Percentiles rank a stretch among this genome's conserved stretches.
Conservation (phyloP, 805 yeast genomes). For the Naumovozyma baii region DNA sequence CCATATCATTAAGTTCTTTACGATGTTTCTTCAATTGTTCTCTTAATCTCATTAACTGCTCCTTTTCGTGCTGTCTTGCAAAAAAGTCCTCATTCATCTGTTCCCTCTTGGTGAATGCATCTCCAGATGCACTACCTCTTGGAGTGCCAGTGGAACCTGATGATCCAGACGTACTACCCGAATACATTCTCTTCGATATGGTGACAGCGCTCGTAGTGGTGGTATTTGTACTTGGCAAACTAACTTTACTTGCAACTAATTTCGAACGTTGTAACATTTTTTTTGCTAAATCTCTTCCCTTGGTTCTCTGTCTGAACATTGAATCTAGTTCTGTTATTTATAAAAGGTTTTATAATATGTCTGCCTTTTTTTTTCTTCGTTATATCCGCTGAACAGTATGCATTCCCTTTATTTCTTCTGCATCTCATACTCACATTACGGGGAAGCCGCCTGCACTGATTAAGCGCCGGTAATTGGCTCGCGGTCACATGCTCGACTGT, state of each 20-base stretch:
- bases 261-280: slow-evolving; percentile 21
- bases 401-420: too few species aligned
- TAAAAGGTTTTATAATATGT: too few species aligned
- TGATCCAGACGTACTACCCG: slow-evolving; percentile 56
- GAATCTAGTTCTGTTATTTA: too few species aligned
- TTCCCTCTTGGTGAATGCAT: slow-evolving; percentile 77
- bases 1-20: slow-evolving; percentile 44
- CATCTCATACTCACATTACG: too few species aligned
- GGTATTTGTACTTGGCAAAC: slow-evolving; percentile 10
- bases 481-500: not conserved
- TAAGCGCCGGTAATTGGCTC: not conserved
- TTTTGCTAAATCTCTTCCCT: too few species aligned
- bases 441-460: too few species aligned
- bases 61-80: slow-evolving; percentile 83
- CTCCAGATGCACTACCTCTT: slow-evolving; percentile 38
- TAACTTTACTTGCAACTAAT: slow-evolving; percentile 20
- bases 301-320: too few species aligned
- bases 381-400: too few species aligned
- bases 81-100: slow-evolving; percentile 81
- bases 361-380: too few species aligned
- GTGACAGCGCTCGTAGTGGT: too few species aligned
- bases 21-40: slow-evolving; percentile 71
- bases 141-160: slow-evolving; percentile 55
- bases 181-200: slow-evolving; percentile 22
- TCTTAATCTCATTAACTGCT: slow-evolving; percentile 66